Conservation (phyloP, 345 rosid genomes). For the Arabidopsis arenosa region DNA sequence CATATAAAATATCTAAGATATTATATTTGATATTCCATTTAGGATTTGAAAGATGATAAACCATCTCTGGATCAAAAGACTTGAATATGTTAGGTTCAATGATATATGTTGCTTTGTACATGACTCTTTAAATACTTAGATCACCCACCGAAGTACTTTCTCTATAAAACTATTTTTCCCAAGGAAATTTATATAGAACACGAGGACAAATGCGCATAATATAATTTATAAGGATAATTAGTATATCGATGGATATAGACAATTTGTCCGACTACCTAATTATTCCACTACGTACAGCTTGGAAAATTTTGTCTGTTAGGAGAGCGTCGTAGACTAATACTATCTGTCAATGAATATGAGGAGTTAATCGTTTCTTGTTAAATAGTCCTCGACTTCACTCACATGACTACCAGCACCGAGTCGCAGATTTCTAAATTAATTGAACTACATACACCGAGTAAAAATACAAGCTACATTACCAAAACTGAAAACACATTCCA, state of each 20-base stretch:
- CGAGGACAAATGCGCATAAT: conserved; percentile 10
- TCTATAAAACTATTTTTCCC: not conserved
- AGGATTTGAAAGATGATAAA: not conserved
- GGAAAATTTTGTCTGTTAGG: conserved; percentile 16
- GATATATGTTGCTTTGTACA: not conserved
- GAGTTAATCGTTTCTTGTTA: conserved; percentile 13
- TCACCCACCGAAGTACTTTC: conserved; percentile 10
- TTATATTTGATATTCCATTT: not conserved
- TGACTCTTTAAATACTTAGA: not conserved
- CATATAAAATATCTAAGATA: not conserved
- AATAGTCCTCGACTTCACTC: not conserved
- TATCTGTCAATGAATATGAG: not conserved
- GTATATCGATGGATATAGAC: not conserved
- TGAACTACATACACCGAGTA: not conserved
- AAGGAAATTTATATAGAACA: not conserved
- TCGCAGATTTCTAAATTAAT: not conserved
- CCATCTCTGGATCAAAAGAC: not conserved
- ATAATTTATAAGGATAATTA: not conserved
- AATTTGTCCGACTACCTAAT: conserved; percentile 12
- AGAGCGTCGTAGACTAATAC: conserved; percentile 11
- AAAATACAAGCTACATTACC: not conserved
- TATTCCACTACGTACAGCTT: conserved; percentile 22
- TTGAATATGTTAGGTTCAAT: not conserved
- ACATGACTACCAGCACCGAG: not conserved
- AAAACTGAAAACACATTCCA: not conserved